A percentile compares a stretch with the other conserved stretches of the same genome.
Conservation (phyloP, 1,139 yeast species). For the Nakaseomyces uthaithaninus region DNA sequence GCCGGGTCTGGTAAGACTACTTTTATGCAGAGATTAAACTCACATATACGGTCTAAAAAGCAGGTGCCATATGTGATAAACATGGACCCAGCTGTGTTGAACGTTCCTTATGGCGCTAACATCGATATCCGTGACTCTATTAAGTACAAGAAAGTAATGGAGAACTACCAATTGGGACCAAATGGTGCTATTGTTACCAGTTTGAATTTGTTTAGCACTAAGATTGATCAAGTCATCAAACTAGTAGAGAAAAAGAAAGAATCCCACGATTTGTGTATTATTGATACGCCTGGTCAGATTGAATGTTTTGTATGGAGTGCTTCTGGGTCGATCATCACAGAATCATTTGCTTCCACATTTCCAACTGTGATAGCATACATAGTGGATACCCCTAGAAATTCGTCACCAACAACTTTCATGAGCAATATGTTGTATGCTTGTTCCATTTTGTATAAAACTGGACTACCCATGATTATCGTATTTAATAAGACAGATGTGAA, state of each 20-base stretch:
- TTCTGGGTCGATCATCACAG: slow-evolving; percentile 92
- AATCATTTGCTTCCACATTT: slow-evolving; percentile 89
- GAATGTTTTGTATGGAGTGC: slow-evolving; percentile 98
- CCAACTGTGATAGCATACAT: slow-evolving; percentile 95
- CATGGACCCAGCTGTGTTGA: slow-evolving; percentile 91
- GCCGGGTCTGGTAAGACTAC: slow-evolving; percentile 98
- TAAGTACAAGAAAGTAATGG: slow-evolving; percentile 94
- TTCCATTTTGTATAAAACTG: slow-evolving; percentile 90
- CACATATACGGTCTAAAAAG: slow-evolving; percentile 68
- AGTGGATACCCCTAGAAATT: slow-evolving; percentile 90
- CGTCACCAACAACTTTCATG: slow-evolving; percentile 94
- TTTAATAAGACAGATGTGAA: slow-evolving; percentile 91
- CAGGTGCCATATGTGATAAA: slow-evolving; percentile 81
- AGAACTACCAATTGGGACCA: slow-evolving; percentile 84
- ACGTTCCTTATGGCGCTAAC: slow-evolving; percentile 86
- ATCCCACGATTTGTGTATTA: slow-evolving; percentile 59
- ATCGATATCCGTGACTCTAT: slow-evolving; percentile 95
- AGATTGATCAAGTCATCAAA: slow-evolving; percentile 88
- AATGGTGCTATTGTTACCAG: slow-evolving; percentile 98
- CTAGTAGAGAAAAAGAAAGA: slow-evolving; percentile 76
- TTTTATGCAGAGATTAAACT: slow-evolving; percentile 87
- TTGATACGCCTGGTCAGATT: slow-evolving; percentile 98
- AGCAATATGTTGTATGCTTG: slow-evolving; percentile 98
- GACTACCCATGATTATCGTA: slow-evolving; percentile 92
- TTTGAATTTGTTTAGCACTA: slow-evolving; percentile 82